Conservation (phyloP, 257 asterid genomes). For the Anisodus acutangulus region DNA sequence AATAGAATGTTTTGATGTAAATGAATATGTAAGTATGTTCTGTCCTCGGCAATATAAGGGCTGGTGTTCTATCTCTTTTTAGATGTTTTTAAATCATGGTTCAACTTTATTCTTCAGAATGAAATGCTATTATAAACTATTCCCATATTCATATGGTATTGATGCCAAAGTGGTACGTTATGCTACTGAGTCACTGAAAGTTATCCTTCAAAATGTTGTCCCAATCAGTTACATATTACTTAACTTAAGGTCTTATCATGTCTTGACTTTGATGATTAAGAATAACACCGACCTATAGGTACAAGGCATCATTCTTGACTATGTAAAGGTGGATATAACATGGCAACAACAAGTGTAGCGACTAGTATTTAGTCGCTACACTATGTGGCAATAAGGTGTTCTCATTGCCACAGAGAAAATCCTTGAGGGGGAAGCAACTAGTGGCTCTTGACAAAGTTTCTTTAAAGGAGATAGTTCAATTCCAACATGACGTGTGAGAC, state of each 20-base stretch:
- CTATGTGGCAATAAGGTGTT: not conserved
- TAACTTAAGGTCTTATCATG: not conserved
- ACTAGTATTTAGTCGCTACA: not conserved
- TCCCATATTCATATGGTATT: not conserved
- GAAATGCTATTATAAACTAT: not conserved
- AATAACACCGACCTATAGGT: not conserved
- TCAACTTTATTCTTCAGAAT: constrained; percentile 9
- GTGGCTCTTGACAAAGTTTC: not conserved
- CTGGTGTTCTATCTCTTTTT: not conserved
- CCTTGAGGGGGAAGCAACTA: not conserved
- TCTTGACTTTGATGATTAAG: not conserved
- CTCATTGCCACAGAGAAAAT: not conserved
- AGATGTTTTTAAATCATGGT: not conserved
- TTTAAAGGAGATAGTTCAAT: not conserved
- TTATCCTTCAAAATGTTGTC: not conserved
- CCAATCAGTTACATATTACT: not conserved
- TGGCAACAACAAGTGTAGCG: not conserved
- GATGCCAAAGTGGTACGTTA: not conserved
- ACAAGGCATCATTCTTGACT: not conserved
- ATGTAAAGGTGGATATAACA: not conserved
- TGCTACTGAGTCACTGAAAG: not conserved
- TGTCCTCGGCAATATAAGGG: constrained; percentile 6
- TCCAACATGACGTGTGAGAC: not conserved
- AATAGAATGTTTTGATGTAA: constrained; percentile 12
- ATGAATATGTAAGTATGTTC: constrained; percentile 22